phyloP scores from a whole-genome alignment of 345 rosid genomes.

The Carallia brachiata region DNA sequence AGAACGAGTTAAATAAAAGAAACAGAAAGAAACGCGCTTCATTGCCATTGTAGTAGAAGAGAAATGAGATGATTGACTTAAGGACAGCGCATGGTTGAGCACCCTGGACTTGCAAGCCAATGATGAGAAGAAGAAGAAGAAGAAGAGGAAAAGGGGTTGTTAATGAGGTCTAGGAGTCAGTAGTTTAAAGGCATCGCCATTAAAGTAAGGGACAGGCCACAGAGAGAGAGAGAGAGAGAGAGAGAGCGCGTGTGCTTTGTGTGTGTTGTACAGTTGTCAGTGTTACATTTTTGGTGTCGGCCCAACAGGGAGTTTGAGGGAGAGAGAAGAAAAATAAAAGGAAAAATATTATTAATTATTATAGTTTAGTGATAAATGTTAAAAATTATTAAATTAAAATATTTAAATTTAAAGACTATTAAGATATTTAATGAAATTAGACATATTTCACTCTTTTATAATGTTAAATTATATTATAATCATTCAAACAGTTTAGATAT shows the following conservation, averaged over 20 bases:
- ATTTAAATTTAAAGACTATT: too few species aligned
- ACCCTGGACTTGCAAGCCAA: constrained; percentile 13
- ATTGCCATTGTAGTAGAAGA: constrained; percentile 12
- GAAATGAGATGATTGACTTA: not conserved
- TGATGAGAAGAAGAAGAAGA: constrained; percentile 22
- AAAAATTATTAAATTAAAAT: too few species aligned
- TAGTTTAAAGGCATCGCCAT: constrained; percentile 38
- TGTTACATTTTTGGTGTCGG: constrained; percentile 36
- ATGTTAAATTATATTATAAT: too few species aligned
- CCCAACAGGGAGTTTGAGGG: constrained; percentile 11
- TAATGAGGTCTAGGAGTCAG: constrained; percentile 24
- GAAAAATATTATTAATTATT: not conserved
- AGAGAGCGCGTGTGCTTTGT: not conserved
- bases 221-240: constrained; percentile 3
- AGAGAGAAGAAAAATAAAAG: not conserved
- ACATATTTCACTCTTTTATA: too few species aligned
- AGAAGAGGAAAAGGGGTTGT: not conserved
- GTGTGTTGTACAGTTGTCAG: not conserved
- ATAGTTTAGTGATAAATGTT: too few species aligned
- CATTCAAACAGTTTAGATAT: too few species aligned
- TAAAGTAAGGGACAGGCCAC: constrained; percentile 47
- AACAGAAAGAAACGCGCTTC: constrained; percentile 9
- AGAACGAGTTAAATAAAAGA: constrained; percentile 10
- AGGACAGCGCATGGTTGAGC: constrained; percentile 22
- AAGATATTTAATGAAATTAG: too few species aligned